Conservation (phyloP, 2,329 filamentous ascomycete genomes). For the Sclerotinia minor region DNA sequence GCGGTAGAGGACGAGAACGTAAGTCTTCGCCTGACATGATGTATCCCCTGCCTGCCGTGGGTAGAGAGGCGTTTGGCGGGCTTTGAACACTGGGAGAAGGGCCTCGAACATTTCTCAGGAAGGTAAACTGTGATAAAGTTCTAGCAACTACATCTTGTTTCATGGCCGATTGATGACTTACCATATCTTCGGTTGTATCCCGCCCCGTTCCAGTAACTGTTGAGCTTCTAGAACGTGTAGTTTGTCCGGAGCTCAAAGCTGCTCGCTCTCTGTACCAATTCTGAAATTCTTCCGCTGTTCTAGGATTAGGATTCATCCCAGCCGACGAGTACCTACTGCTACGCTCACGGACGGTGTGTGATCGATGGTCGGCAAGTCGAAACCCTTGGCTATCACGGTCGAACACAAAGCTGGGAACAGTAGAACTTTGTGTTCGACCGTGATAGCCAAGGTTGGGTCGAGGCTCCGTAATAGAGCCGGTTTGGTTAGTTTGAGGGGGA, state of each 20-base stretch:
- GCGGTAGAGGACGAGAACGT: conserved; percentile 28
- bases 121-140: conserved; percentile 6
- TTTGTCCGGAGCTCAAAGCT: not conserved
- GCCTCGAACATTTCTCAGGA: conserved; percentile 17
- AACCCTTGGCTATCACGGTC: not conserved
- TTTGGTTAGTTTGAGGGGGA: conserved; percentile 46
- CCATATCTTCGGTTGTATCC: conserved; percentile 23
- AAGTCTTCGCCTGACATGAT: conserved; percentile 24
- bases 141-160: not conserved
- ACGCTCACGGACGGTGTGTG: conserved; percentile 11
- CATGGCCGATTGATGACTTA: conserved; percentile 1
- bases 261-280: conserved; percentile 24
- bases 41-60: conserved; percentile 20
- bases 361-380: conserved; percentile 18
- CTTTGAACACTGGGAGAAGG: conserved; percentile 16
- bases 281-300: conserved; percentile 18
- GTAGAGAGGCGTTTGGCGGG: not conserved
- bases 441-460: conserved; percentile 27
- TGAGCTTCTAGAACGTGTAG: conserved; percentile 21
- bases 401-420: not conserved
- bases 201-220: conserved; percentile 22
- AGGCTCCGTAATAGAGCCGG: conserved; percentile 21
- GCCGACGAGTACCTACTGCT: not conserved
- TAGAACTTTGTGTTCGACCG: conserved; percentile 23
- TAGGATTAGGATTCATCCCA: not conserved